These are phyloP conservation scores for Parastagonospora avenae DNA, from an alignment of 2,329 filamentous ascomycete genomes.

Conservation along the genomic window DNA sequence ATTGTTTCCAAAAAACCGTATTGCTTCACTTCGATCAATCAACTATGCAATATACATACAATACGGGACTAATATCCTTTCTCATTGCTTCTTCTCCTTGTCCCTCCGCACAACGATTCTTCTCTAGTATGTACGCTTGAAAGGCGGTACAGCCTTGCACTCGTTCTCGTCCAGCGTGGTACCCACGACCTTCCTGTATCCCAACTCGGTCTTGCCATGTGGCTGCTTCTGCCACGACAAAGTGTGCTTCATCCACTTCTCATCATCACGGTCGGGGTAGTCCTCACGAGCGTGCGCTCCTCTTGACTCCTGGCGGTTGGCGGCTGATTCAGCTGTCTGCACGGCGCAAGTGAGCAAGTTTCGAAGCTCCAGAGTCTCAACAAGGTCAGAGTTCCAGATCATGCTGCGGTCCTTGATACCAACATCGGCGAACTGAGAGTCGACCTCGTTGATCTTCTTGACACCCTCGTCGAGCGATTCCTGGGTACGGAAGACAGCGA, in stretches of 20 bases:
- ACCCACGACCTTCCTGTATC: conserved; percentile 81
- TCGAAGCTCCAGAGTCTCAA: conserved; percentile 92
- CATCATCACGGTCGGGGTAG: conserved; percentile 91
- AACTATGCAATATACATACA: conserved; percentile 44
- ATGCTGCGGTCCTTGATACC: conserved; percentile 98
- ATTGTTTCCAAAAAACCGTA: conserved; percentile 8
- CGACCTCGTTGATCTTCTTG: conserved; percentile 82
- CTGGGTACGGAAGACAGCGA: conserved; percentile 94
- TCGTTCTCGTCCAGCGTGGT: conserved; percentile 91
- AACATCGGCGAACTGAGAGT: conserved; percentile 78
- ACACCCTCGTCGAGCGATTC: conserved; percentile 94
- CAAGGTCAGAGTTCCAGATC: conserved; percentile 99
- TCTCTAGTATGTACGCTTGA: conserved; percentile 86
- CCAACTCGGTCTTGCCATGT: conserved; percentile 83
- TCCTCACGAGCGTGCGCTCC: conserved; percentile 98
- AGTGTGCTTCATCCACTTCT: conserved; percentile 99
- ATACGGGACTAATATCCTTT: conserved; percentile 30
- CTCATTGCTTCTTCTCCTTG: conserved; percentile 4
- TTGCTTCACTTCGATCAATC: conserved; percentile 14
- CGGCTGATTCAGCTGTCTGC: conserved; percentile 89
- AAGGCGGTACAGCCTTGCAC: conserved; percentile 94
- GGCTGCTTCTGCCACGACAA: conserved; percentile 93
- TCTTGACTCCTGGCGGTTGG: conserved; percentile 95
- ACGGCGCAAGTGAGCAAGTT: conserved; percentile 96
- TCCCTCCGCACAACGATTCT: background rate